Evolutionary conservation across 2,329 filamentous ascomycete species (phyloP), one percentile per base, ranked within the genome.

Genomic region (Trichophaea hybrida): DNA sequence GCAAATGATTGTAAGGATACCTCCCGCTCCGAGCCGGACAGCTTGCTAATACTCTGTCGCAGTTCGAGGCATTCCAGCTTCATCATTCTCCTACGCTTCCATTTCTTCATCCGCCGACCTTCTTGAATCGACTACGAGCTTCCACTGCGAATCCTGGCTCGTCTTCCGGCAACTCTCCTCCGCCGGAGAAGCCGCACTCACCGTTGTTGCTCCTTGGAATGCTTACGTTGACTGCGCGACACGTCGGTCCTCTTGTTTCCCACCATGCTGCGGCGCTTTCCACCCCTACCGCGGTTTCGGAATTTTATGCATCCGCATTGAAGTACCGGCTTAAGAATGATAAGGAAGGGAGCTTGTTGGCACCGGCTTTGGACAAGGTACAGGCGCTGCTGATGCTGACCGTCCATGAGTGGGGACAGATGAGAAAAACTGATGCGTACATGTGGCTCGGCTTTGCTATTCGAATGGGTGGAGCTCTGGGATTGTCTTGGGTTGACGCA

Each of bases 31-130:
- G 32, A 38, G 43, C 33, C 50, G 15, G 33, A 15, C 51, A 50
- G 24, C 43, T 6, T 6, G 31, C 48, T 51, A 51, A 51, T 51
- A 13, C 31, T 5, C 15, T 46, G 40, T 24, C 15, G 31, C 55
- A 75, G 74, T 84, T 85, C 66, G 80, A 80, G 65, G 80, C 86
- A 33, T 88, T 84, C 70, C 81, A 83, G 66, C 75, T 82, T 46
- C 83, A 88, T 69, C 88, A 84, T 69, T 81, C 82, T 0, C 82
- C 84, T 1, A 84, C 88, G 68, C 75, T 88, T 43, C 81, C 84
- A 0, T 88, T 88, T 67, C 70, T 88, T 6, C 84, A 88, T 68
- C 74, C 83, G 4, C 78, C 80, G 1, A 84, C 79, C 0, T 80
- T 87, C 64, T 68, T 76, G 24, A 73, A 73, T 46, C 72, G 71